Evolutionary conservation across 169 alveolate genomes (phyloP).

Genomic region (Plasmodium inui): DNA sequence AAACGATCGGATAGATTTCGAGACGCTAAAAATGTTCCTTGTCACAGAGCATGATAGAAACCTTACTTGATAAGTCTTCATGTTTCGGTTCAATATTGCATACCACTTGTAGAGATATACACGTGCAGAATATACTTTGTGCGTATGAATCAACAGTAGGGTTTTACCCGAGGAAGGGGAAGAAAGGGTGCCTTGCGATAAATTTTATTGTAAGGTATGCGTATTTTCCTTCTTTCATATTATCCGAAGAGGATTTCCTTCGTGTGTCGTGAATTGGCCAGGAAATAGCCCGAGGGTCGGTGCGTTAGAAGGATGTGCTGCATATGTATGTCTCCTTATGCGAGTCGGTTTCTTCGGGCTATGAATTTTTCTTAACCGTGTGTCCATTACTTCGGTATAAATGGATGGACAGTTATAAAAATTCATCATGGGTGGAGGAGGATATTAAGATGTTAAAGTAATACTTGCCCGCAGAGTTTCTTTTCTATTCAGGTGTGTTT

Average conservation of each 20-base stretch:
- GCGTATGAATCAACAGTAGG: conserved; percentile 7
- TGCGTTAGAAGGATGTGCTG: background rate
- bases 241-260: background rate
- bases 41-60: conserved; percentile 8
- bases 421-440: background rate
- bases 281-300: background rate
- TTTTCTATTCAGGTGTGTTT: background rate
- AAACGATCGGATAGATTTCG: conserved; percentile 2
- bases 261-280: conserved; percentile 6
- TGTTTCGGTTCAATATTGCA: conserved; percentile 10
- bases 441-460: background rate
- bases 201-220: background rate
- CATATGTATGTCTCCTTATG: background rate
- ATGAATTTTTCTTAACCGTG: background rate
- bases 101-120: conserved; percentile 12
- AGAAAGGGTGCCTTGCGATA: background rate
- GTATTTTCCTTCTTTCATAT: background rate
- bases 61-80: background rate
- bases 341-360: background rate
- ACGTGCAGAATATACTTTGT: background rate
- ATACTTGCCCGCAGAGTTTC: background rate
- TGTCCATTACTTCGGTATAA: background rate
- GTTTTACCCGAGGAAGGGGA: background rate
- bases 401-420: conserved; percentile 1
- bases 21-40: conserved; percentile 10